Evolutionary conservation across 163 green algal species (phyloP), one percentile per base, ranked within the genome.

Genomic region (Scenedesmus sp.): DNA sequence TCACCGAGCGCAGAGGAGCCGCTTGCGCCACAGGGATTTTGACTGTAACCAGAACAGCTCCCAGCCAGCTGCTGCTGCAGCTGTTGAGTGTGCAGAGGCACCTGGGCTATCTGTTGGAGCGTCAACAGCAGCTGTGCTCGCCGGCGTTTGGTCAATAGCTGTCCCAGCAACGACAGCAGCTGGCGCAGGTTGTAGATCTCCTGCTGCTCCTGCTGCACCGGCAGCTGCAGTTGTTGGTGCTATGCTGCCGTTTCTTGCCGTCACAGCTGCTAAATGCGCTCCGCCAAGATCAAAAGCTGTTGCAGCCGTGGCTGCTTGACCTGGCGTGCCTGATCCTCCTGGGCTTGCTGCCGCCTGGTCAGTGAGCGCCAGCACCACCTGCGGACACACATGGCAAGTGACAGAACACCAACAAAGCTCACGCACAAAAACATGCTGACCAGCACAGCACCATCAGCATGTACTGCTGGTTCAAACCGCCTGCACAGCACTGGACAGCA

Each of bases 21-120:
- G 91, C 93, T 98, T 98, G n/a, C 92, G 62, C 46, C 97, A 93
- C 89, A 98, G 94, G 3, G 94, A 96, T 0, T 90, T 89, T 52
- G 96, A 87, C 91, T 97, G 96, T 82, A 95, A 93, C 54, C 62
- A 76, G 82, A 95, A 97, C 88, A 98, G 92, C 26, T 56, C 52
- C 59, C 16, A 57, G n/a, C 95, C 95, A 59, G 91, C 56, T 85
- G 94, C 20, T 60, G 82, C 54, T 4, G 16, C 66, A 20, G 20
- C 66, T 67, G 46, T 20, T 62, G 13, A n/a, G 54, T 88, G 18
- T 57, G 7, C 83, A 74, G 3, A 88, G 23, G 23, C 23, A 12
- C 20, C 3, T 6, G 16, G 10, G 15, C 23, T 20, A 2, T 56
- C 82, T 74, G 82, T 23, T 10, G 57, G 23, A n/a, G 57, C 55